phyloP scores from a whole-genome alignment of 2,329 filamentous ascomycete genomes.

The Emergomyces pasteurianus region DNA sequence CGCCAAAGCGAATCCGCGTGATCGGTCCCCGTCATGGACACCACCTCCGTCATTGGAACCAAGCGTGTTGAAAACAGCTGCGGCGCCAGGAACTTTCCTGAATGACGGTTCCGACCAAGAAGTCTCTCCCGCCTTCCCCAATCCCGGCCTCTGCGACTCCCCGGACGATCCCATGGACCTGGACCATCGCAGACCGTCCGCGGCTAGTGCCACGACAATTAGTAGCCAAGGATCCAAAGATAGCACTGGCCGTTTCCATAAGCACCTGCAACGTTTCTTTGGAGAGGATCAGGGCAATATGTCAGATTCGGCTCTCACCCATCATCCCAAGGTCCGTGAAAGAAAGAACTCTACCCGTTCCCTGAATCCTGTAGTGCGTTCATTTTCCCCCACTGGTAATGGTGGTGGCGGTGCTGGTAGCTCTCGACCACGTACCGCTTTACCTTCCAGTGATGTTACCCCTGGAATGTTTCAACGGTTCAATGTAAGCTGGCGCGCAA shows the following conservation, averaged over 20 bases:
- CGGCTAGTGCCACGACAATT: conserved; percentile 74
- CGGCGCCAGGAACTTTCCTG: conserved; percentile 25
- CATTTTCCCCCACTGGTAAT: conserved; percentile 49
- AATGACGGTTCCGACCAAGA: conserved; percentile 29
- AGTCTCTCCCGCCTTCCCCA: conserved; percentile 48
- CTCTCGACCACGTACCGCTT: conserved; percentile 70
- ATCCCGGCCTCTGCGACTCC: conserved; percentile 45
- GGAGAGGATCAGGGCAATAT: conserved; percentile 68
- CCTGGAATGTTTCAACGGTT: conserved; percentile 93
- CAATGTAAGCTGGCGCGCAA: conserved; percentile 43
- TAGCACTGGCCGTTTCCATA: conserved; percentile 56
- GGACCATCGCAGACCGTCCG: conserved; percentile 68
- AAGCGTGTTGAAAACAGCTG: conserved; percentile 17
- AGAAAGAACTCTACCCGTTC: conserved; percentile 74
- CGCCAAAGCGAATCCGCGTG: neutral
- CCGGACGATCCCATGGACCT: conserved; percentile 51
- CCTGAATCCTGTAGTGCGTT: conserved; percentile 39
- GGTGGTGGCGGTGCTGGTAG: conserved; percentile 29
- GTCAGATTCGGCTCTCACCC: conserved; percentile 32
- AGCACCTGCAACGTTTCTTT: conserved; percentile 84
- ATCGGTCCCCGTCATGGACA: neutral
- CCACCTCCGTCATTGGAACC: conserved; percentile 13
- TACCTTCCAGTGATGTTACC: conserved; percentile 83
- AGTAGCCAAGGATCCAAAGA: conserved; percentile 76
- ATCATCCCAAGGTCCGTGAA: conserved; percentile 51